Evolutionary conservation across 2,329 filamentous ascomycete genomes (phyloP).

Genomic region (Fusarium sp.): DNA sequence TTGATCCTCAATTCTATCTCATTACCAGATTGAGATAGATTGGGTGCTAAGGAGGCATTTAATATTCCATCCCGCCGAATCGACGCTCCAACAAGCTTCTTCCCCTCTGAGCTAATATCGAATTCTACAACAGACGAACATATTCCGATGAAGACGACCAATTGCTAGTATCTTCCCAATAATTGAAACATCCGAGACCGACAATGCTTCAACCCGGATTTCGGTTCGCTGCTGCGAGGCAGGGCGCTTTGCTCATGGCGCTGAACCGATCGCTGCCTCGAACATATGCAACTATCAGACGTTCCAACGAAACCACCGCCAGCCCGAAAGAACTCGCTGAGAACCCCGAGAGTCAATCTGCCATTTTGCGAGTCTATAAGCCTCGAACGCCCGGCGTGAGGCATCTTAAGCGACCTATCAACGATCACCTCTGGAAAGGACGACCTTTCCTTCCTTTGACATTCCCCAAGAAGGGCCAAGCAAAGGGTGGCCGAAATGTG

Average conservation of each 20-base stretch:
- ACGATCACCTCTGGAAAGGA: constrained; percentile 97
- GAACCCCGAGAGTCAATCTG: constrained; percentile 50
- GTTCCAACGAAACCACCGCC: constrained; percentile 36
- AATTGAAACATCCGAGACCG: background rate
- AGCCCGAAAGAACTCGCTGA: constrained; percentile 45
- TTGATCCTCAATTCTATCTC: constrained; percentile 21
- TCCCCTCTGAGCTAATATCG: constrained; percentile 30
- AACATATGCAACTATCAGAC: constrained; percentile 49
- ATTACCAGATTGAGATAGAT: constrained; percentile 14
- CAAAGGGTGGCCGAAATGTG: constrained; percentile 92
- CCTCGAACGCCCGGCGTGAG: constrained; percentile 92
- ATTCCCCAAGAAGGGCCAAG: constrained; percentile 91
- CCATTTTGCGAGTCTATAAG: constrained; percentile 84
- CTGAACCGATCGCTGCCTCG: constrained; percentile 46
- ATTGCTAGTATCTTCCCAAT: constrained; percentile 1
- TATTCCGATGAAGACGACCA: constrained; percentile 33
- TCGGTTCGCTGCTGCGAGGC: constrained; percentile 47
- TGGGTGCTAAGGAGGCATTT: constrained; percentile 15
- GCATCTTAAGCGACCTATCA: constrained; percentile 91
- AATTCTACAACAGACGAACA: constrained; percentile 18
- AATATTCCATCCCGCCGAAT: constrained; percentile 19
- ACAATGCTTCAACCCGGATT: constrained; percentile 52
- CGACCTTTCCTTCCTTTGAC: constrained; percentile 85
- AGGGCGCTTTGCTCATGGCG: constrained; percentile 47
- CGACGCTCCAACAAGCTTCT: constrained; percentile 20